Conservation (phyloP, 2,329 filamentous ascomycete species). For the Malbranchea cinnamomea region DNA sequence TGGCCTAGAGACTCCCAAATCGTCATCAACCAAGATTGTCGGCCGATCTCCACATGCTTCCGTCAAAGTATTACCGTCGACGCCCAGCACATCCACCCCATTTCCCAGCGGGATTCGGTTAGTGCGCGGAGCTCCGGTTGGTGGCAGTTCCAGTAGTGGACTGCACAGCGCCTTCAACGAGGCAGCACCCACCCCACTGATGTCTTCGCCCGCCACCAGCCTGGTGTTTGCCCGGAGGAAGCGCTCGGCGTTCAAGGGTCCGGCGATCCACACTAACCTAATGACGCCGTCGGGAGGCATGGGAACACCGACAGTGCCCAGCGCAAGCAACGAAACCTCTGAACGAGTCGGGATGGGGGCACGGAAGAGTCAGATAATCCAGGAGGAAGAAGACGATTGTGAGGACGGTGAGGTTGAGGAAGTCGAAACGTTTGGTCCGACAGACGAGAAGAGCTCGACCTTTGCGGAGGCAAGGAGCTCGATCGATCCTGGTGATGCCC, state of each 20-base stretch:
- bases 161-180: constrained; percentile 25
- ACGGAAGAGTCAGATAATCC: constrained; percentile 29
- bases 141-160: constrained; percentile 14
- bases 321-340: constrained; percentile 14
- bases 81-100: constrained; percentile 52
- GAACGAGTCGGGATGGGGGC: constrained; percentile 17
- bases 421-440: constrained; percentile 25
- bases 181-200: constrained; percentile 19
- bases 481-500: constrained; percentile 8
- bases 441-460: constrained; percentile 13
- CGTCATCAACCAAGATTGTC: constrained; percentile 37
- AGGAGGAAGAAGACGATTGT: constrained; percentile 27
- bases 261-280: constrained; percentile 26
- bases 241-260: constrained; percentile 31
- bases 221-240: constrained; percentile 33
- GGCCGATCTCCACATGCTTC: constrained; percentile 72
- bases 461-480: constrained; percentile 12
- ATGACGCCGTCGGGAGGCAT: constrained; percentile 19
- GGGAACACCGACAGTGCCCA: constrained; percentile 19
- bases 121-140: constrained; percentile 40
- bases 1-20: constrained; percentile 56
- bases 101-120: constrained; percentile 82
- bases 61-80: constrained; percentile 88
- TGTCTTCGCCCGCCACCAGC: constrained; percentile 27
- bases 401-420: constrained; percentile 24